Evolutionary conservation across 2,329 filamentous ascomycete genomes (phyloP), one percentile per base, ranked within the genome.

Genomic region (Davidsoniella australis): DNA sequence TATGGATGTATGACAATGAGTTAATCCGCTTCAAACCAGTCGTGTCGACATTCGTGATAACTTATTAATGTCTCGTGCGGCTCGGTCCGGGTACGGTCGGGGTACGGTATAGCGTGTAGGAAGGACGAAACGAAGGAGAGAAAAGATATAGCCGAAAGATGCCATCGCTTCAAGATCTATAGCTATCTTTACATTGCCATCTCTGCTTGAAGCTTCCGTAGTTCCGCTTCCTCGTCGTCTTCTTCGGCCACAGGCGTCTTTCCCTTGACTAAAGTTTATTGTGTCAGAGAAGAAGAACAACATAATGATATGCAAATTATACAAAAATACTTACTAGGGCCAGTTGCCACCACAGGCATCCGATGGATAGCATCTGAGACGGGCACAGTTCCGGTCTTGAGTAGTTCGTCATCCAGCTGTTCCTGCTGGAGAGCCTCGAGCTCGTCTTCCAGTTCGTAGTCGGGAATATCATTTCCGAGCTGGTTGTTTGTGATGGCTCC

Each of bases 161-260:
- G 16, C 6, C 41, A 24, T 42, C 41, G 18, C 12, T 24, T 17
- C n/a, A 23, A 23, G 18, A 24, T 23, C 14, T 42, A 17, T 16
- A 5, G 9, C 14, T 37, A 41, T 37, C n/a, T 42, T 72, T 60
- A 94, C 82, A 95, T 94, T 56, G 88, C 88, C 89, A 96, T 96
- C 66, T 95, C 89, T 36, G 86, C 88, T 63, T 94, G 87, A 57
- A 98, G 66, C 68, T 91, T 95, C 65, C 82, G 78, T 61, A 96
- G 71, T 68, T 96, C 89, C 59, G 82, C 89, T 65, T 96, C 89
- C 62, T 96, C 91, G 72, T 96, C 89, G 64, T 95, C 88, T 64
- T 94, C 86, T 57, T 61, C 40, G 17, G 38, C 44, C 42, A 47
- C 49, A 33, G 65, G 63, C 54, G 68, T 66, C 57, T 76, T 71